Conservation (phyloP, 2,329 filamentous ascomycete species). For the Colletotrichum chrysophilum region DNA sequence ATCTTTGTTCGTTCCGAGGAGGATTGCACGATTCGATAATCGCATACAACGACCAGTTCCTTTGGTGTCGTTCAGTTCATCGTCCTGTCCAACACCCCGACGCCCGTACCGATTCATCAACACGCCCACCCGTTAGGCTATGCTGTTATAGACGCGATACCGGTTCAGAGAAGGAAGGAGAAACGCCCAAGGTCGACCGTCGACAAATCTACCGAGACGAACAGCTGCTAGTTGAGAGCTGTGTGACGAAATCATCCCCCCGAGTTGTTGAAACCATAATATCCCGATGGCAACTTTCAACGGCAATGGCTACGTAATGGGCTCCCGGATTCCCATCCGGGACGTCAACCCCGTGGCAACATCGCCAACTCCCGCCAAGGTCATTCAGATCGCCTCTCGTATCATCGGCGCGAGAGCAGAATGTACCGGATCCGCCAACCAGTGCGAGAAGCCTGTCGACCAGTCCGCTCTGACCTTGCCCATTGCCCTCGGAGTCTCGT, state of each 20-base stretch:
- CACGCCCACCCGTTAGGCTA: slow-evolving; percentile 2
- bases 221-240: not conserved
- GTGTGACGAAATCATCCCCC: not conserved
- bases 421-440: slow-evolving; percentile 33
- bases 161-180: slow-evolving; percentile 13
- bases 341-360: slow-evolving; percentile 15
- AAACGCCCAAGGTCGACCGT: not conserved
- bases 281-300: slow-evolving; percentile 19
- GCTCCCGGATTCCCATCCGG: slow-evolving; percentile 29
- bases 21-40: not conserved
- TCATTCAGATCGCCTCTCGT: slow-evolving; percentile 21
- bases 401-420: slow-evolving; percentile 20
- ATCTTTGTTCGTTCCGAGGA: not conserved
- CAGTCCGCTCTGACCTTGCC: slow-evolving; percentile 64
- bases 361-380: not conserved
- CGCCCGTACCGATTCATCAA: not conserved
- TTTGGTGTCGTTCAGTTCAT: not conserved
- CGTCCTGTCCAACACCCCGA: not conserved
- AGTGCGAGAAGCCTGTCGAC: slow-evolving; percentile 66
- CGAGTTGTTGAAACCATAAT: not conserved
- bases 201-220: not conserved
- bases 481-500: slow-evolving; percentile 74
- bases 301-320: slow-evolving; percentile 28
- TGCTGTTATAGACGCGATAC: slow-evolving; percentile 1
- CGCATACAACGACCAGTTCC: not conserved